Evolutionary conservation across 1,284 basidiomycete species (phyloP), one percentile per base, ranked within the genome.

Genomic region (Phellopilus nigrolimitatus): DNA sequence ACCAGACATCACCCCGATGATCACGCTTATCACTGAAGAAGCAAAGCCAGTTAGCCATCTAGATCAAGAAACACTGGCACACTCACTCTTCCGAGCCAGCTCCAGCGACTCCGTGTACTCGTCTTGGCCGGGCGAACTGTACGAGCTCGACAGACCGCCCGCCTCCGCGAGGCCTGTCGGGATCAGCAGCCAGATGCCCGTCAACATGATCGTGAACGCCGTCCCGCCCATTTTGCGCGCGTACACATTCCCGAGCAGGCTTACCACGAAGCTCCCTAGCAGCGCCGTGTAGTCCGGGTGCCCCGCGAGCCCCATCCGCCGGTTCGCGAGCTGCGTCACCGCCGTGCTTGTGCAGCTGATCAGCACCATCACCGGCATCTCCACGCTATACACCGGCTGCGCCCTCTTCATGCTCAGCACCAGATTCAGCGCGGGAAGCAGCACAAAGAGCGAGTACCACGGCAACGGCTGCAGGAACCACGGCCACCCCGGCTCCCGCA

Each of bases 191-290:
- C 91, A 67, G 12, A 93, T 88, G 46, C 90, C 91, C 3, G 88
- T 87, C 25, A 91, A 88, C 88, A 91, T 93, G 3, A 84, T 84
- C 4, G 89, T 91, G 67, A 93, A 93, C 21, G 91, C 90, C 3
- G 90, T 92, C 8, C 91, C 91, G n/a, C 85, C 80, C 77, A 91
- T 88, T 61, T 82, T 80, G 50, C 90, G 73, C 51, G 90, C 91
- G 65, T 93, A 93, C 1, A 86, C 67, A 61, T 93, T 93, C 1
- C 91, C 90, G 21, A 93, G 71, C 27, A 92, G 60, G 28, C 88
- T 87, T 37, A 91, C 84, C 6, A 85, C 88, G 60, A 92, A 92
- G 21, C 89, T 88, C 2, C 90, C 90, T 57, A 92, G 87, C n/a
- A 88, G 84, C 36, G 83, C 86, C 17, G 91, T 88, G 44, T 92